Base-by-base conservation (phyloP, 2,329 filamentous ascomycete genomes). In the Aspergillus arachidicola region DNA sequence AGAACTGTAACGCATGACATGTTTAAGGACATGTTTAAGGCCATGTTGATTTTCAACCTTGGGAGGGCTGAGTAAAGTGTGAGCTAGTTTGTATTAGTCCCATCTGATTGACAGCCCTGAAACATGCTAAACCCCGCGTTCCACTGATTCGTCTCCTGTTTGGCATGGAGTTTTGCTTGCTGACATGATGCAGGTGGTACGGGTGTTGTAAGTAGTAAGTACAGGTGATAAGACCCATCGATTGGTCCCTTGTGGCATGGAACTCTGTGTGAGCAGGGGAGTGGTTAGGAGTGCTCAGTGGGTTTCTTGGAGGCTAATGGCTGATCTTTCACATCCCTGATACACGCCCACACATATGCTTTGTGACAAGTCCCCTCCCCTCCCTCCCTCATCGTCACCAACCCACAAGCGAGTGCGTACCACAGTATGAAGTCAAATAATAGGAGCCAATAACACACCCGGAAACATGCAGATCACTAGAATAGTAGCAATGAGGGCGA, bases 101-200 rank as follows among this genome's bases (percentile, higher is more conserved):
- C 34, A 34, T 26, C 12, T 14, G 58, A 45, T 59, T 59, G 45
- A 59, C 46, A 53, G 23, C 36, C 28, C 30, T 55, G 58, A 59
- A 59, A 59, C 58, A 38, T 21, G 26, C 58, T 59, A 59, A 50
- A 23, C 57, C 57, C 57, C 57, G 57, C 57, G 46, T 58, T 58
- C 57, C 57, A 58, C 43, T 19, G 19, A 32, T 36, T 21, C 6
- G 23, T 50, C 28, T 26, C 46, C 43, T 23, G n/a, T 48, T 28
- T 50, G 28, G 14, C 26, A 36, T 26, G 51, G 21, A 26, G 32
- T 55, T n/a, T 55, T 38, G 34, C 34, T 36, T 23, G 34, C n/a
- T 26, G 32, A 38, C 32, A 55, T 36, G 51, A 16, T 38, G 16
- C 11, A 55, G 32, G 11, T n/a, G 23, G 23, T 36, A 54, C 10